Percentiles rank a stretch among this genome's conserved stretches.
Evolutionary conservation across 257 asterid genomes (phyloP).

Genomic region (Gentiana macrophylla): DNA sequence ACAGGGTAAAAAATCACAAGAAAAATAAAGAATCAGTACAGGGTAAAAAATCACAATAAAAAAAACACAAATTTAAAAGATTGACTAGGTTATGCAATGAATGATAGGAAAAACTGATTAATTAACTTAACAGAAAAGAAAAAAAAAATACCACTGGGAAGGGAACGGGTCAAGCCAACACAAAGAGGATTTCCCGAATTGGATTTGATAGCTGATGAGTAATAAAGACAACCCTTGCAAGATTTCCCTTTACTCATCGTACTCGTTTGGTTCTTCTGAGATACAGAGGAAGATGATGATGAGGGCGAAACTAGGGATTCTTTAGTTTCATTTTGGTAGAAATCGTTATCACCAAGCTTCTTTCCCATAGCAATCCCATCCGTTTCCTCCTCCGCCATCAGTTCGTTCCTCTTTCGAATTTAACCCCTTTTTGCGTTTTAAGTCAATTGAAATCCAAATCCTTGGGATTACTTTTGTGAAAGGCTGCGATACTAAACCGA

Average conservation of each 20-base stretch:
- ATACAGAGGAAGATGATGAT: slow-evolving; percentile 15
- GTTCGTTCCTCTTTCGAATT: not conserved
- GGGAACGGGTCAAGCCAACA: slow-evolving; percentile 70
- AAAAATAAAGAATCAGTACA: not conserved
- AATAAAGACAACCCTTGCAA: slow-evolving; percentile 75
- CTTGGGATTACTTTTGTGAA: not conserved
- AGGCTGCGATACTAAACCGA: not conserved
- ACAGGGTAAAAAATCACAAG: not conserved
- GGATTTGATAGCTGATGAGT: slow-evolving; percentile 57
- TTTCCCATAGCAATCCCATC: slow-evolving; percentile 1
- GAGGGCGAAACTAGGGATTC: slow-evolving; percentile 16
- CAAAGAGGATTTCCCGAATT: slow-evolving; percentile 68
- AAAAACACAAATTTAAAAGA: too few species aligned
- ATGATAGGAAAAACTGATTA: too few species aligned
- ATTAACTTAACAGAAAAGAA: not conserved
- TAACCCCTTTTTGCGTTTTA: not conserved
- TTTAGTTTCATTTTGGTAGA: slow-evolving; percentile 1
- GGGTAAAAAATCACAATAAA: not conserved
- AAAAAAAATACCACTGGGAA: slow-evolving; percentile 42
- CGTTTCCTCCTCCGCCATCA: slow-evolving; percentile 12
- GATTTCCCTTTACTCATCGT: slow-evolving; percentile 37
- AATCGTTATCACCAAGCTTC: not conserved
- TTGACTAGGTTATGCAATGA: too few species aligned
- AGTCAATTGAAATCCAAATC: not conserved
- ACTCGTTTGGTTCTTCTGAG: slow-evolving; percentile 16